Percentiles rank a stretch among this genome's conserved stretches.
Evolutionary conservation across 345 rosid genomes (phyloP).

Genomic region (Trapa bicornis): DNA sequence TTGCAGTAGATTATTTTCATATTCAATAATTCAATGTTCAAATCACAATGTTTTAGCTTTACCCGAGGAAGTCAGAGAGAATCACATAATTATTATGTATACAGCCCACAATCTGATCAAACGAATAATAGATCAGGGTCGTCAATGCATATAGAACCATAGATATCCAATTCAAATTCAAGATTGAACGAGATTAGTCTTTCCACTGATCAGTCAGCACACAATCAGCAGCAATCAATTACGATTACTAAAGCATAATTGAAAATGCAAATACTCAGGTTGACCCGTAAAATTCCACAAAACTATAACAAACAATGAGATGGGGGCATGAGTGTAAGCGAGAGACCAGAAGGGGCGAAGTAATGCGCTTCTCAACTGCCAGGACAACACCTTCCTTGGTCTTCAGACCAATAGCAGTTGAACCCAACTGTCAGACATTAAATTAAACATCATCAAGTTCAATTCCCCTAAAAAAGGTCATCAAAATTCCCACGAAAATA

Average conservation of each 20-base stretch:
- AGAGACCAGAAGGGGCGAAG: conserved; percentile 75
- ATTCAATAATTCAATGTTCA: no score
- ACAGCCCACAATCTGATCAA: no score
- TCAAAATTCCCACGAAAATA: not conserved
- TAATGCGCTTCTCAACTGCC: conserved; percentile 96
- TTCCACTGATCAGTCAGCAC: not conserved
- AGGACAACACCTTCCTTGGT: conserved; percentile 96
- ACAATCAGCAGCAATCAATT: not conserved
- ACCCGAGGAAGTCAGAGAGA: not conserved
- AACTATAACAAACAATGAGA: not conserved
- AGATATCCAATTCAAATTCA: not conserved
- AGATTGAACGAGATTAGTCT: not conserved
- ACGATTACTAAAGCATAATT: not conserved
- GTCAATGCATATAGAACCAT: no score
- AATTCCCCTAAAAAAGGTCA: not conserved
- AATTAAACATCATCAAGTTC: conserved; percentile 2
- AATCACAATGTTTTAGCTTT: no score
- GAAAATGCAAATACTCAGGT: not conserved
- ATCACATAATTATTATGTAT: no score
- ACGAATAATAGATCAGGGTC: no score
- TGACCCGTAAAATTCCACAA: not conserved
- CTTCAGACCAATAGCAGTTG: conserved; percentile 92
- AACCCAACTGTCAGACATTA: conserved; percentile 53
- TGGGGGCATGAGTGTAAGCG: not conserved
- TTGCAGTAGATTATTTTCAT: no score